A percentile compares a stretch with the other conserved stretches of the same genome.
phyloP scores from a whole-genome alignment of 371 early-diverging fungal genomes.

The Zychaea mexicana region DNA sequence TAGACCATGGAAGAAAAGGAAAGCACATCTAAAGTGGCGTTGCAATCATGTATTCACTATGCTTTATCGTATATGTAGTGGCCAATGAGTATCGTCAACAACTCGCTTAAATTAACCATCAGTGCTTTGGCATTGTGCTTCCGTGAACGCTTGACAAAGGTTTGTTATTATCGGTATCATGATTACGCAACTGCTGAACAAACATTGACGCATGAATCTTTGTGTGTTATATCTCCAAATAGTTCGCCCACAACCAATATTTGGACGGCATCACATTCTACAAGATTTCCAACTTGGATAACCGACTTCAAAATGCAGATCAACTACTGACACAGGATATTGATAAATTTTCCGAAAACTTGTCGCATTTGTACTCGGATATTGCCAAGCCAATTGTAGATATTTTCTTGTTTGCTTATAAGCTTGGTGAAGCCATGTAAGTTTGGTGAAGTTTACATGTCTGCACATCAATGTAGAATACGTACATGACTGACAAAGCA shows the following conservation, averaged over 20 bases:
- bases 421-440: conserved; percentile 83
- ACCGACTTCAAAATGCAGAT: conserved; percentile 82
- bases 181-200: neutral
- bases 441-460: conserved; percentile 10
- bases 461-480: too few species aligned
- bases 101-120: conserved; percentile 72
- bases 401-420: conserved; percentile 82
- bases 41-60: too few species aligned
- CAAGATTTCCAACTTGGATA: conserved; percentile 80
- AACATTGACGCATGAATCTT: too few species aligned
- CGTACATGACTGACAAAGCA: too few species aligned
- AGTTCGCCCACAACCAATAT: conserved; percentile 83
- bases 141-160: conserved; percentile 76
- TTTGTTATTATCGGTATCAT: conserved; percentile 7
- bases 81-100: conserved; percentile 79
- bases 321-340: conserved; percentile 88
- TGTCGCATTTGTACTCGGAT: conserved; percentile 78
- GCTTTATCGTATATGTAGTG: conserved; percentile 59
- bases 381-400: conserved; percentile 86
- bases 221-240: too few species aligned
- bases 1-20: too few species aligned
- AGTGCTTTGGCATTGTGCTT: conserved; percentile 75
- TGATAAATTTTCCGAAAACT: conserved; percentile 81
- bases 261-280: conserved; percentile 82
- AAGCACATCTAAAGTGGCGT: too few species aligned